Percentiles rank a stretch among this genome's conserved stretches.
Evolutionary conservation across 1,139 yeast species (phyloP).

Genomic region (Pichia sp.): DNA sequence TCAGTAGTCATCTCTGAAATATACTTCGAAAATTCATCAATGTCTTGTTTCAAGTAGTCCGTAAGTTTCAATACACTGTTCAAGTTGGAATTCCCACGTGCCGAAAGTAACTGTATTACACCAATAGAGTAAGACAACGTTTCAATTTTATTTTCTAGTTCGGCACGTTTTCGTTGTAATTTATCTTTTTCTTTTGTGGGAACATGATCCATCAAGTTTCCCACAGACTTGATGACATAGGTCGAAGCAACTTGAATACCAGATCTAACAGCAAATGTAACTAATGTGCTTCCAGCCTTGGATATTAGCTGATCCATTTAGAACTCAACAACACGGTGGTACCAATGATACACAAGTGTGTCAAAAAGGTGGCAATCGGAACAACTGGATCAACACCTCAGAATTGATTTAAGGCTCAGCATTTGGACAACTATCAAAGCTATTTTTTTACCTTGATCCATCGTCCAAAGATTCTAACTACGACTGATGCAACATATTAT

Average conservation of each 20-base stretch:
- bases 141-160: conserved; percentile 52
- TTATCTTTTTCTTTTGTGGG: conserved; percentile 50
- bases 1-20: conserved; percentile 31
- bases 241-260: conserved; percentile 73
- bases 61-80: conserved; percentile 53
- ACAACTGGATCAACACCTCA: not conserved
- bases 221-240: conserved; percentile 62
- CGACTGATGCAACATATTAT: no score
- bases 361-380: no score
- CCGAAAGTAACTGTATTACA: conserved; percentile 58
- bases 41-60: conserved; percentile 49
- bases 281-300: conserved; percentile 68
- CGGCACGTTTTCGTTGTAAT: conserved; percentile 36
- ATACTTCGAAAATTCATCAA: conserved; percentile 50
- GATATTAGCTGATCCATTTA: conserved; percentile 26
- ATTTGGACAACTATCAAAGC: not conserved
- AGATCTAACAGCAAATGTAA: conserved; percentile 71
- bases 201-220: conserved; percentile 50
- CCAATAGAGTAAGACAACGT: conserved; percentile 67
- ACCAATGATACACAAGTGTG: no score
- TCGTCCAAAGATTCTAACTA: no score
- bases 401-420: not conserved
- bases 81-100: conserved; percentile 63
- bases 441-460: no score
- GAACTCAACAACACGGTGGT: no score